phyloP scores from a whole-genome alignment of 352 stramenopile genomes.

The Globisporangium iwayamae region DNA sequence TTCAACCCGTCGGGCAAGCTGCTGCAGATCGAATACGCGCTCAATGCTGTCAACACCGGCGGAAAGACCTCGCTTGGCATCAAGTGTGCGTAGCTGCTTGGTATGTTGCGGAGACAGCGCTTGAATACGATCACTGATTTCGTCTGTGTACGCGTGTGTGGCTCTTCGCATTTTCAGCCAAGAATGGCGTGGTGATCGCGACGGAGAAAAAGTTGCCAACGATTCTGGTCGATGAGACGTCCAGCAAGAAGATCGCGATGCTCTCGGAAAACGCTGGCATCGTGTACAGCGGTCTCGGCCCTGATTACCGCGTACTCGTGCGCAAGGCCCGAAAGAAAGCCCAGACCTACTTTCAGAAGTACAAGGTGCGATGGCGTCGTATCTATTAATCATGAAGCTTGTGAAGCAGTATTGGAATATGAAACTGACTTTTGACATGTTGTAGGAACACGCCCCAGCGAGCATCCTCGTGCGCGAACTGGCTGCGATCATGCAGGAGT shows the following conservation, averaged over 20 bases:
- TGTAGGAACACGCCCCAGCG: conserved; percentile 89
- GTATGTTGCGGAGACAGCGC: neutral
- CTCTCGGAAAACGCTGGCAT: conserved; percentile 92
- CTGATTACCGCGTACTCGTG: conserved; percentile 98
- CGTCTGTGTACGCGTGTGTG: neutral
- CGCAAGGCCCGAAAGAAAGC: conserved; percentile 95
- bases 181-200: conserved; percentile 98
- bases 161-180: conserved; percentile 66
- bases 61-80: conserved; percentile 98
- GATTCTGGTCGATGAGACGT: conserved; percentile 93
- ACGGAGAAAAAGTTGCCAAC: conserved; percentile 98
- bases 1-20: conserved; percentile 99
- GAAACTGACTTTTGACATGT: neutral
- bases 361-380: conserved; percentile 49
- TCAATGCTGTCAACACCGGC: conserved; percentile 97
- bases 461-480: conserved; percentile 95
- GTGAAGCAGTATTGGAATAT: neutral
- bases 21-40: conserved; percentile 99
- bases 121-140: conserved; percentile 3
- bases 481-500: conserved; percentile 99
- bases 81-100: conserved; percentile 54
- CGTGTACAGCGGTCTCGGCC: conserved; percentile 97
- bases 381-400: no score
- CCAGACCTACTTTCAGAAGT: conserved; percentile 95
- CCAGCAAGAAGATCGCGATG: conserved; percentile 95